Evolutionary conservation across 2,329 filamentous ascomycete genomes (phyloP).

Genomic region (Epicoccum nigrum): DNA sequence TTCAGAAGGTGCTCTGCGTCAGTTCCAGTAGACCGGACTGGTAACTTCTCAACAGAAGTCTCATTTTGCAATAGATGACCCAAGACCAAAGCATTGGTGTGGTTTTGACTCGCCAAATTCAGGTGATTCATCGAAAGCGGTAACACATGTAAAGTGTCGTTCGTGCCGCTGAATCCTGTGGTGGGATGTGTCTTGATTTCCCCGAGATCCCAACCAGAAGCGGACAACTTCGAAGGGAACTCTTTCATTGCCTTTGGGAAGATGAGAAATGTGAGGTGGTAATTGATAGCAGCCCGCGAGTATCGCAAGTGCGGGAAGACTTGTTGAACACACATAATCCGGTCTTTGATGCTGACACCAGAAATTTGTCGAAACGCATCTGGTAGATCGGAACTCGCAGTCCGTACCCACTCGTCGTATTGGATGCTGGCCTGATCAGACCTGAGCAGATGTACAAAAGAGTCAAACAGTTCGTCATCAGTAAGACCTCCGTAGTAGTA

Average conservation of each 20-base stretch:
- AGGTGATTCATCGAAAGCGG: slow-evolving; percentile 63
- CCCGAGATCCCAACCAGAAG: slow-evolving; percentile 72
- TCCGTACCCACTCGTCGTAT: slow-evolving; percentile 58
- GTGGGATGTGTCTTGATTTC: slow-evolving; percentile 55
- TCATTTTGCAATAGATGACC: neutral
- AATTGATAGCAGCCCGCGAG: slow-evolving; percentile 65
- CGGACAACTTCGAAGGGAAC: slow-evolving; percentile 67
- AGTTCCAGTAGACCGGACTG: neutral
- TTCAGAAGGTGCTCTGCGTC: neutral
- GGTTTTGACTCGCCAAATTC: slow-evolving; percentile 60
- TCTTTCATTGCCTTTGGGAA: slow-evolving; percentile 68
- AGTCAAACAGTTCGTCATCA: slow-evolving; percentile 56
- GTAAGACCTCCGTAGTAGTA: slow-evolving; percentile 70
- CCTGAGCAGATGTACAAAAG: slow-evolving; percentile 56
- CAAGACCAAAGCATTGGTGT: slow-evolving; percentile 70
- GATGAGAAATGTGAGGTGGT: slow-evolving; percentile 63
- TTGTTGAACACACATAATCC: slow-evolving; percentile 51
- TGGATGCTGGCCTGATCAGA: slow-evolving; percentile 60
- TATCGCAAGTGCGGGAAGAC: slow-evolving; percentile 62
- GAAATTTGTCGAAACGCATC: slow-evolving; percentile 48
- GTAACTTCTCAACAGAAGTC: neutral
- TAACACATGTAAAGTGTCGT: slow-evolving; percentile 65
- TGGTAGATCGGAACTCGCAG: slow-evolving; percentile 24
- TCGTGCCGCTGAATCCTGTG: slow-evolving; percentile 74
- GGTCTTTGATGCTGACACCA: slow-evolving; percentile 54